Conservation (phyloP, 202 grass and related monocot genomes). For the Zizania palustris region DNA sequence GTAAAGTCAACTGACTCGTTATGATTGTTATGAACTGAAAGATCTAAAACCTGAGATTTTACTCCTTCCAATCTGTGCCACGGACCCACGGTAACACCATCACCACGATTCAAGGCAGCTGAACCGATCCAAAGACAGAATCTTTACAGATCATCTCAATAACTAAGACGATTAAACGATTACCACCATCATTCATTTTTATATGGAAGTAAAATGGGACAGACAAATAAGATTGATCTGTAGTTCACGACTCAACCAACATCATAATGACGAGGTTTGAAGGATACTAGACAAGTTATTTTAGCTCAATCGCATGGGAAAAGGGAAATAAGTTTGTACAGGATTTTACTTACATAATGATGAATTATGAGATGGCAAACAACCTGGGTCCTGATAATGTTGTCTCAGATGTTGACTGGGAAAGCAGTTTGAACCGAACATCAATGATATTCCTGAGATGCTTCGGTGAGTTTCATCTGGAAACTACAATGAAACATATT, state of each 20-base stretch:
- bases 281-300: constrained; percentile 40
- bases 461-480: constrained; percentile 49
- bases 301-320: constrained; percentile 45
- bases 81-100: constrained; percentile 25
- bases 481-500: not conserved
- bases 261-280: constrained; percentile 33
- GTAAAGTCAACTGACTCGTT: constrained; percentile 42
- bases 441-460: constrained; percentile 54
- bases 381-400: constrained; percentile 36
- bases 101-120: constrained; percentile 30
- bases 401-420: constrained; percentile 59
- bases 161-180: not conserved
- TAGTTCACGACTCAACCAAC: constrained; percentile 48
- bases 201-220: constrained; percentile 39
- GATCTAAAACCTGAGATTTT: constrained; percentile 56
- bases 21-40: constrained; percentile 48
- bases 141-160: constrained; percentile 18
- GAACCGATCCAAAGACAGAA: constrained; percentile 39
- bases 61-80: constrained; percentile 45
- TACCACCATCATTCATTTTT: constrained; percentile 26
- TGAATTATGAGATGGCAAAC: constrained; percentile 38
- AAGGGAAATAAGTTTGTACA: constrained; percentile 45
- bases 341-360: constrained; percentile 27
- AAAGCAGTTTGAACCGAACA: constrained; percentile 63
- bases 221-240: constrained; percentile 21